Evolutionary conservation across 2,329 filamentous ascomycete genomes (phyloP).

Genomic region (Fusarium torreyae): DNA sequence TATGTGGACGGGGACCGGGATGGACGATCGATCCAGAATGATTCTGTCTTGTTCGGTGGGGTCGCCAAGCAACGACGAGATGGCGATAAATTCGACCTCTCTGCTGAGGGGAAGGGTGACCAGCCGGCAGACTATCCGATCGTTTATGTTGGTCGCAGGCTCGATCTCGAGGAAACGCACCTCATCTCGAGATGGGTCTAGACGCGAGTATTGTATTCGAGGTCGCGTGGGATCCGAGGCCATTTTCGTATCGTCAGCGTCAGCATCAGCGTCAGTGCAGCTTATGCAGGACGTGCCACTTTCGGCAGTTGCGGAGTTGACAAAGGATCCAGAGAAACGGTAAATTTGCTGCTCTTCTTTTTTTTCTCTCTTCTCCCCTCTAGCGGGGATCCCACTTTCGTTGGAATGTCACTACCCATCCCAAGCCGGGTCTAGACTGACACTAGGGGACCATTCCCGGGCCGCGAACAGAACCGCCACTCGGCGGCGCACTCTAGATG

Average conservation of each 20-base stretch:
- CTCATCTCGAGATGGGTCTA: constrained; percentile 42
- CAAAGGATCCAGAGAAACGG: constrained; percentile 9
- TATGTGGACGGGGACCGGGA: constrained; percentile 51
- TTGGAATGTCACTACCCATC: constrained; percentile 1
- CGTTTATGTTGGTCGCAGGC: constrained; percentile 47
- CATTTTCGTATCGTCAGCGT: constrained; percentile 22
- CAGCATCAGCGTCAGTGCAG: constrained; percentile 1
- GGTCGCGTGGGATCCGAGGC: constrained; percentile 16
- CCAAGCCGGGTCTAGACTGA: constrained; percentile 7
- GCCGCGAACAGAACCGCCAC: constrained; percentile 3
- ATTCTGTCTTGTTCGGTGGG: constrained; percentile 51
- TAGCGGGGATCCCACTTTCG: constrained; percentile 16
- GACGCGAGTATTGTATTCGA: constrained; percentile 34
- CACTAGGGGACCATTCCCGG: constrained; percentile 9
- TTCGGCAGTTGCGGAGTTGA: too few relatives aligned
- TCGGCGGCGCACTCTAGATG: background rate
- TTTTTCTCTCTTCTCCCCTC: background rate
- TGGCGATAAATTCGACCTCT: constrained; percentile 49
- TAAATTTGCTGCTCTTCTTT: constrained; percentile 5
- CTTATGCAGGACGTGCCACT: too few relatives aligned
- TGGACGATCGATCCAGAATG: constrained; percentile 46
- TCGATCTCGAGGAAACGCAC: constrained; percentile 55
- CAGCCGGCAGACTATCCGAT: constrained; percentile 54
- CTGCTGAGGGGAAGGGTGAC: constrained; percentile 50
- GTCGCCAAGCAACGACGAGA: constrained; percentile 53